phyloP scores from a whole-genome alignment of 176 grass and related monocot genomes.

The Luzula sylvatica region DNA sequence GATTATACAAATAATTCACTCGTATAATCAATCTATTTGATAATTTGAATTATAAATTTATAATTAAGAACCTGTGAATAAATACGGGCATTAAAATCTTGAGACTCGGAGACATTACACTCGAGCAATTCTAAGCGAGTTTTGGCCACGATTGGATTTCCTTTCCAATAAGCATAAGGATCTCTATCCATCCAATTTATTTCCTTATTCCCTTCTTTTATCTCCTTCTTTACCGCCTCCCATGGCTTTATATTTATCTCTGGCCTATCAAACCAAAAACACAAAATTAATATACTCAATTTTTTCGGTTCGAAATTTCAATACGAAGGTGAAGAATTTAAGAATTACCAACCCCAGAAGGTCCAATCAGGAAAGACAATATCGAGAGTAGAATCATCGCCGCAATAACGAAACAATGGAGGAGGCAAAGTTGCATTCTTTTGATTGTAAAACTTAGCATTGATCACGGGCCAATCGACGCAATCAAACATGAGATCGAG shows the following conservation, averaged over 20 bases:
- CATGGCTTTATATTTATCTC: constrained; percentile 95
- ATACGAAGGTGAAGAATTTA: constrained; percentile 3
- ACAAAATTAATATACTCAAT: neutral
- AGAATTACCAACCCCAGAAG: constrained; percentile 93
- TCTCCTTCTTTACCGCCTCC: constrained; percentile 35
- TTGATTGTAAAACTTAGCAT: constrained; percentile 20
- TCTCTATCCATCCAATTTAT: constrained; percentile 49
- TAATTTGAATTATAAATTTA: neutral
- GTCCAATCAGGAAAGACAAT: constrained; percentile 94
- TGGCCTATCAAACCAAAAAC: constrained; percentile 30
- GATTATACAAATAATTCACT: neutral
- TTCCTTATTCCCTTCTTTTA: constrained; percentile 41
- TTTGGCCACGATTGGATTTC: constrained; percentile 54
- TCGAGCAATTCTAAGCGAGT: constrained; percentile 48
- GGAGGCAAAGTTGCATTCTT: constrained; percentile 31
- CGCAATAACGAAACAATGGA: constrained; percentile 64
- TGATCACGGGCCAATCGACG: constrained; percentile 65
- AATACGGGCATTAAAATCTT: constrained; percentile 80
- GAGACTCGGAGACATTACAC: constrained; percentile 53
- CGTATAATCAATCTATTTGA: constrained; percentile 1
- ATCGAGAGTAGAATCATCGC: constrained; percentile 48
- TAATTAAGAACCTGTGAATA: constrained; percentile 47
- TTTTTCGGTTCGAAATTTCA: constrained; percentile 3
- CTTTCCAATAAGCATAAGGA: constrained; percentile 94
- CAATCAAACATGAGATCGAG: constrained; percentile 96